A percentile compares a stretch with the other conserved stretches of the same genome.
Evolutionary conservation across 176 grass and related monocot genomes (phyloP).

Genomic region (Typha latifolia): DNA sequence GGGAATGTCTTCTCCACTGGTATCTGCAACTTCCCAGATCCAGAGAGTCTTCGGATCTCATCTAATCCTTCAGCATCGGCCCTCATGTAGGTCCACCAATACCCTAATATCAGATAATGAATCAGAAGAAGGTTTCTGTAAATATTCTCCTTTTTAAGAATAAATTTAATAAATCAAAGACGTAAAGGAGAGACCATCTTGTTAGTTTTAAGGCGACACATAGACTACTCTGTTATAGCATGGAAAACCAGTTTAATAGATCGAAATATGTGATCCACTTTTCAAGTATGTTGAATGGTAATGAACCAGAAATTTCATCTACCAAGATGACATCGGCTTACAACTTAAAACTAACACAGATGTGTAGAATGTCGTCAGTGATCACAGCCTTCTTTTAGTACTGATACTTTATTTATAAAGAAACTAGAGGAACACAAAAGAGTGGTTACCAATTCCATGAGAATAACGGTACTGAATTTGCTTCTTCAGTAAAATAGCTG

Average conservation of each 20-base stretch:
- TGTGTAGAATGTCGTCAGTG: background rate
- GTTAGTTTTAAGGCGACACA: too few species aligned
- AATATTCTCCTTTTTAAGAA: background rate
- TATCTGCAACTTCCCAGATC: constrained; percentile 69
- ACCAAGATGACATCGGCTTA: too few species aligned
- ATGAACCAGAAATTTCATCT: too few species aligned
- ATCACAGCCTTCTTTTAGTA: background rate
- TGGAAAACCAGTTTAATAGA: too few species aligned
- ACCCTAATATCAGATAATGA: constrained; percentile 36
- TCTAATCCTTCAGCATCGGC: constrained; percentile 82
- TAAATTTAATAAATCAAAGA: too few species aligned
- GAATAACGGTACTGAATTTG: constrained; percentile 59
- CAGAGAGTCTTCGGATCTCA: constrained; percentile 58
- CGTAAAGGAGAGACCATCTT: too few species aligned
- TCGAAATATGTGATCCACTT: too few species aligned
- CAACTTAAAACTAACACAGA: background rate
- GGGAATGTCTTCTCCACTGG: constrained; percentile 79
- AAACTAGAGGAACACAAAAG: background rate
- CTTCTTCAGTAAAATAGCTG: constrained; percentile 75
- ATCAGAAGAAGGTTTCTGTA: background rate
- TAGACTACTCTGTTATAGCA: too few species aligned
- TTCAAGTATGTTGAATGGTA: too few species aligned
- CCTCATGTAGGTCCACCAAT: constrained; percentile 98
- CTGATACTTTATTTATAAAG: background rate
- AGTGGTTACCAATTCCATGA: constrained; percentile 59